A percentile compares a stretch with the other conserved stretches of the same genome.
Evolutionary conservation across 352 stramenopile genomes (phyloP).

Genomic region (Pythium biforme): DNA sequence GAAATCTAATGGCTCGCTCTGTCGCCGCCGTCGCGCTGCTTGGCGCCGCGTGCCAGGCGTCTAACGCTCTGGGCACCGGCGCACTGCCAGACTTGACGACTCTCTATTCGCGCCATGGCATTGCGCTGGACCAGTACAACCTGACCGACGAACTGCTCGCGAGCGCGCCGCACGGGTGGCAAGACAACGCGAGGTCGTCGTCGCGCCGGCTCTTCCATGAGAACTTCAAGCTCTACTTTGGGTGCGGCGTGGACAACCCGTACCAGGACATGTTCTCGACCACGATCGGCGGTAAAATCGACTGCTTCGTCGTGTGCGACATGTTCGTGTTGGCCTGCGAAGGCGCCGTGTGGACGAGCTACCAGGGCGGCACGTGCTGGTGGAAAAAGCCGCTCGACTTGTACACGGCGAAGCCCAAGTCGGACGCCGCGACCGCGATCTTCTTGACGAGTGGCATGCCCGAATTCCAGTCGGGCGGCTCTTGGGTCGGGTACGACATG

Average conservation of each 20-base stretch:
- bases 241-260: background rate
- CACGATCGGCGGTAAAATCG: background rate
- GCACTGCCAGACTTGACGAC: too few relatives aligned
- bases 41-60: too few relatives aligned
- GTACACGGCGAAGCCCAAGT: background rate
- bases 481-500: background rate
- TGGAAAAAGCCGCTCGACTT: background rate
- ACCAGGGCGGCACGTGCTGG: conserved; percentile 11
- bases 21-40: too few relatives aligned
- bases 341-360: conserved; percentile 1
- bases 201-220: background rate
- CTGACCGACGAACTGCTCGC: background rate
- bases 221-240: background rate
- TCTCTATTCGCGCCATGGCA: background rate
- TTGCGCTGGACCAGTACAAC: background rate
- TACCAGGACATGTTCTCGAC: background rate
- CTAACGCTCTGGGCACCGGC: too few relatives aligned
- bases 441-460: background rate
- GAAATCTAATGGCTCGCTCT: too few relatives aligned
- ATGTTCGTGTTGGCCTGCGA: background rate
- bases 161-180: too few relatives aligned
- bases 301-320: conserved; percentile 1
- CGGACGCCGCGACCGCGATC: background rate
- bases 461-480: background rate
- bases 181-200: background rate